Evolutionary conservation across 345 rosid genomes (phyloP), one percentile per base, ranked within the genome.

Genomic region (Lumnitzera racemosa): DNA sequence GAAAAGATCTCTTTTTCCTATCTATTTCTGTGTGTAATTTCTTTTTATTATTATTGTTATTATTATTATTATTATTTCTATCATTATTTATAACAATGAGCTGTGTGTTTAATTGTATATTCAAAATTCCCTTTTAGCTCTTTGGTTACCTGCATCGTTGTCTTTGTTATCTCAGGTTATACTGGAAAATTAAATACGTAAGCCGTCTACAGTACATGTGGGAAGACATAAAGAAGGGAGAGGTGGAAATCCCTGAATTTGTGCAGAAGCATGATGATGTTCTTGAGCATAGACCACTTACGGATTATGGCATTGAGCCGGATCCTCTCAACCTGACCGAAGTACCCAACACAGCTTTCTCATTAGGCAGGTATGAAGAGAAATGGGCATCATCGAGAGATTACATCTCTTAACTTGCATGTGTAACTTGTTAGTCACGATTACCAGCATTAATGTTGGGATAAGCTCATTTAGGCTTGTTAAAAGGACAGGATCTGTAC

Each of bases 301-400:
- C 88, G 1, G 97, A 89, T 67, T 94, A 94, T 66, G 99, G 99
- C 46, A 89, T 86, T 47, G 99, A 89, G 81, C 97, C 95, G 0
- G 91, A 87, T 74, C 90, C 86, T 47, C 73, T 82, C 50, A 79
- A 81, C 56, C 66, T 89, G 61, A 52, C 78, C 6, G 96, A 84
- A 74, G 72, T 80, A 49, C 88, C 90, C 3, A 51, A 65, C 58
- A 58, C 87, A 59, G 65, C 75, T 15, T 75, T 78, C 73, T 78
- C 97, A 2, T 67, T 81, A 8, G 90, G 82, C 63, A 81, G 84
- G 74, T 76, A 76, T 17, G 88, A 83, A 29, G 83, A 81, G 64
- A 79, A 80, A 78, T 85, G 92, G 91, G 67, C 66, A 64, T 50
- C 87, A 2, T 36, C 43, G 43, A 81, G 89, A 72, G 82, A 79